Base-by-base conservation (phyloP, 352 stramenopile genomes). In the Phytophthora macrochlamydospora region DNA sequence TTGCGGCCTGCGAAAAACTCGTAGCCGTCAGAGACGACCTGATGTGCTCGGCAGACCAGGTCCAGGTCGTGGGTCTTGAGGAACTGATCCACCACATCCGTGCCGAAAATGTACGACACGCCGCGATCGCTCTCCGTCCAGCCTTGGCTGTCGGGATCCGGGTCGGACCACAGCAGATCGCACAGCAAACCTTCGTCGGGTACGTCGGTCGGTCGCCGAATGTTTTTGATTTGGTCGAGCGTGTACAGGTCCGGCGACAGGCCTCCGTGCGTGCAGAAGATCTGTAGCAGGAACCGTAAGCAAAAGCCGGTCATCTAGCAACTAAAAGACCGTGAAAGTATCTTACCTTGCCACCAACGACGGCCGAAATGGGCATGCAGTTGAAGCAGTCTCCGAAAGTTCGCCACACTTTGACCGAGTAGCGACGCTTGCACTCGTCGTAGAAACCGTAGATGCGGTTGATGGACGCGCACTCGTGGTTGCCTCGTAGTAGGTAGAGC, bases 381-480 rank as follows among this genome's bases (percentile, higher is more conserved):
- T 99, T 99, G 74, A 99, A 99, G 61, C 94, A 98, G 75, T 99
- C 97, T 28, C 90, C 97, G 73, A 99, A 99, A 5, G 93, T 95
- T 32, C 91, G 79, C 95, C 95, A 98, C 14, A 98, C 73, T 60
- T 98, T 98, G 42, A 98, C 80, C 6, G 81, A 93, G 72, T 97
- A 98, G 40, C 92, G 77, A 11, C 90, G 81, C 68, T 99, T 99
- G 90, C 97, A 99, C 71, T 99, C 98, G 72, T 99, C 97, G 75
- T 99, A 99, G 73, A 99, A 99, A 18, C 97, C 97, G 80, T 99
- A 99, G 72, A 99, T 99, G 44, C 97, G 90, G 79, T 99, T 99
- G 66, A 99, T 99, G 29, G 96, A 98, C 37, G 95, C 94, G 63
- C 93, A 98, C 76, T 99, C 98, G 80, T 99, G 98, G 83, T 99